A percentile compares a stretch with the other conserved stretches of the same genome.
Conservation (phyloP, 257 asterid species). For the Voacanga thouarsii region DNA sequence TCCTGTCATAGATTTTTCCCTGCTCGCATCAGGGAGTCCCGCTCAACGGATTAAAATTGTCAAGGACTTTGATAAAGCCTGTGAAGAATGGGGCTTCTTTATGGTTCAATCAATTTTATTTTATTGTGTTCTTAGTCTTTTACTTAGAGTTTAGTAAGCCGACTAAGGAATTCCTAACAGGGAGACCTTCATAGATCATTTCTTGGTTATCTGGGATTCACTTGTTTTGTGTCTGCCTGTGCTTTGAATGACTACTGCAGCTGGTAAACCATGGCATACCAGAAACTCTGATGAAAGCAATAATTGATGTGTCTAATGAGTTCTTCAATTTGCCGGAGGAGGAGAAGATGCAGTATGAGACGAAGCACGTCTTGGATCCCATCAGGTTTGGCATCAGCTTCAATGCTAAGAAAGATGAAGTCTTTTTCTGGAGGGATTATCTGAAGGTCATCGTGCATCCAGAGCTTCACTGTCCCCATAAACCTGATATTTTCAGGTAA, state of each 20-base stretch:
- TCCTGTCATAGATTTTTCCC: constrained; percentile 43
- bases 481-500: constrained; percentile 61
- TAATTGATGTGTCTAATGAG: constrained; percentile 40
- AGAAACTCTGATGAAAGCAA: constrained; percentile 36
- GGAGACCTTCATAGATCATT: not conserved
- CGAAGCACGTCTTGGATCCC: constrained; percentile 50
- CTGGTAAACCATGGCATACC: constrained; percentile 71
- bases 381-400: constrained; percentile 82
- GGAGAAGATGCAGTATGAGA: constrained; percentile 54
- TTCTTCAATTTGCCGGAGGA: constrained; percentile 62
- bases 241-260: constrained; percentile 18
- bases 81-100: constrained; percentile 55
- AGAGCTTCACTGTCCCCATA: constrained; percentile 45
- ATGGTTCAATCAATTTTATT: constrained; percentile 24
- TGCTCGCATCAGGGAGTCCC: constrained; percentile 23
- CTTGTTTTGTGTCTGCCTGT: too few relatives aligned
- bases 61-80: constrained; percentile 30
- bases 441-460: constrained; percentile 75
- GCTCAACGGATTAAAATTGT: constrained; percentile 28
- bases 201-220: not conserved
- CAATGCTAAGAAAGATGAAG: constrained; percentile 44
- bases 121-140: not conserved
- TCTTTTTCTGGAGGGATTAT: constrained; percentile 72
- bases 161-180: not conserved
- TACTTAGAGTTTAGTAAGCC: not conserved